Percentiles rank a stretch among this genome's conserved stretches.
These are phyloP conservation scores for Citrullus amarus DNA, from an alignment of 306 rosid species.

Conservation along the genomic window DNA sequence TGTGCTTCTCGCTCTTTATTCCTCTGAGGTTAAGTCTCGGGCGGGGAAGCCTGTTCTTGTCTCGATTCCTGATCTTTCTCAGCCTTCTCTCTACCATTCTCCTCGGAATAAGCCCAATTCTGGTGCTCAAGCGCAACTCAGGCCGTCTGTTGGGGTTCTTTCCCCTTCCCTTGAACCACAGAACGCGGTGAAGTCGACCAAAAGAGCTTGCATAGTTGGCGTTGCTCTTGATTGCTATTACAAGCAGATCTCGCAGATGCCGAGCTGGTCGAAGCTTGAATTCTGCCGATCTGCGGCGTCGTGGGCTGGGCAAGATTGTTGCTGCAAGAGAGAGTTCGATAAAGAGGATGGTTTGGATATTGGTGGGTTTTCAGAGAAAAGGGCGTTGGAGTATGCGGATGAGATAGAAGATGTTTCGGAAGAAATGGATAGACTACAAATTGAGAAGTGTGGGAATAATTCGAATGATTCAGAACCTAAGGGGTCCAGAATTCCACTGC, in stretches of 20 bases:
- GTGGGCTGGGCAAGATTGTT: conserved; percentile 85
- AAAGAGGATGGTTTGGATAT: conserved; percentile 6
- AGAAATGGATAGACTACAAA: conserved; percentile 30
- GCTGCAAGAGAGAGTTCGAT: conserved; percentile 45
- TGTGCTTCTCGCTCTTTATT: conserved; percentile 71
- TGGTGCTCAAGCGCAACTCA: background rate
- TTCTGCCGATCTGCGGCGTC: conserved; percentile 50
- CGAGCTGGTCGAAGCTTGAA: conserved; percentile 82
- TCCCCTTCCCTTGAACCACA: conserved; percentile 77
- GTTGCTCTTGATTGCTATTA: conserved; percentile 66
- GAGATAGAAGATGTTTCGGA: conserved; percentile 30
- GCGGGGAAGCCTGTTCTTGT: conserved; percentile 70
- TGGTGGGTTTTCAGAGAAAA: conserved; percentile 21
- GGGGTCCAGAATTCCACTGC: conserved; percentile 64
- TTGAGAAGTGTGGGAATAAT: conserved; percentile 22
- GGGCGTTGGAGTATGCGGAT: conserved; percentile 14
- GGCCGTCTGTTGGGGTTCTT: conserved; percentile 44
- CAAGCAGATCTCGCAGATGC: conserved; percentile 96
- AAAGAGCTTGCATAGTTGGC: conserved; percentile 73
- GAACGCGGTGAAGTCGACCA: conserved; percentile 75
- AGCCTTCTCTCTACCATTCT: conserved; percentile 73
- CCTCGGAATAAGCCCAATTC: conserved; percentile 28
- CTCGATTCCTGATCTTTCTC: conserved; percentile 74
- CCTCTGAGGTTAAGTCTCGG: conserved; percentile 69
- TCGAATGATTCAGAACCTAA: conserved; percentile 16